Percentiles rank a stretch among this genome's conserved stretches.
Conservation (phyloP, 1,284 basidiomycete genomes). For the Cryptococcus sp. region DNA sequence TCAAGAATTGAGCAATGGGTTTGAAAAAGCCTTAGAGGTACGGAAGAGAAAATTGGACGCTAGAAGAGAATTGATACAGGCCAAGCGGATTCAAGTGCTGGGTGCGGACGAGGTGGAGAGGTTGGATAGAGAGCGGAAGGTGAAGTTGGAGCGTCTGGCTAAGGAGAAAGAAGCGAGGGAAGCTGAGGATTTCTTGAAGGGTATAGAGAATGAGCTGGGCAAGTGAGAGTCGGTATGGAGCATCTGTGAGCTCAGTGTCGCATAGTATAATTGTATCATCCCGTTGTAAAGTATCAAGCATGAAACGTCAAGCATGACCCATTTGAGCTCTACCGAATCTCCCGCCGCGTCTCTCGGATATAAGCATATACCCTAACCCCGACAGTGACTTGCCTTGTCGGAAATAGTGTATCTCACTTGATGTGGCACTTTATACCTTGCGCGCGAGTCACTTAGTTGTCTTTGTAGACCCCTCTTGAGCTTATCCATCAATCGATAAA, state of each 20-base stretch:
- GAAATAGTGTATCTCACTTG: neutral
- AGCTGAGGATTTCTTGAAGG: conserved; percentile 34
- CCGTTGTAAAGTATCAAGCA: conserved; percentile 2
- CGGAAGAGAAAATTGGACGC: conserved; percentile 79
- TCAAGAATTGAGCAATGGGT: conserved; percentile 44
- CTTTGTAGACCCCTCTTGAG: neutral
- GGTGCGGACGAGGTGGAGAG: conserved; percentile 32
- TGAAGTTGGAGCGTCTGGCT: neutral
- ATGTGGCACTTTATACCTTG: neutral
- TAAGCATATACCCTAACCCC: conserved; percentile 3
- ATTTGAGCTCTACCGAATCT: neutral
- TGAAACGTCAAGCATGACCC: no score
- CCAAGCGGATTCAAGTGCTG: conserved; percentile 66
- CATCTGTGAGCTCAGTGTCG: neutral
- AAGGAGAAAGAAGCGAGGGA: conserved; percentile 10
- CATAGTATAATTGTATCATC: neutral
- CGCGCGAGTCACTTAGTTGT: neutral
- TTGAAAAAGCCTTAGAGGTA: conserved; percentile 57
- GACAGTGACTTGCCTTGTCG: neutral
- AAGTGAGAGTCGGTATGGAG: neutral
- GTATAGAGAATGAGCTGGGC: conserved; percentile 28
- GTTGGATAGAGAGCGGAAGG: conserved; percentile 20
- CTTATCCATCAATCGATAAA: conserved; percentile 1
- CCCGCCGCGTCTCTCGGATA: conserved; percentile 2
- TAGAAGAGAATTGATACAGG: conserved; percentile 67